Conservation (phyloP, 805 yeast genomes). For the Saccharomycopsis synnaedendra region DNA sequence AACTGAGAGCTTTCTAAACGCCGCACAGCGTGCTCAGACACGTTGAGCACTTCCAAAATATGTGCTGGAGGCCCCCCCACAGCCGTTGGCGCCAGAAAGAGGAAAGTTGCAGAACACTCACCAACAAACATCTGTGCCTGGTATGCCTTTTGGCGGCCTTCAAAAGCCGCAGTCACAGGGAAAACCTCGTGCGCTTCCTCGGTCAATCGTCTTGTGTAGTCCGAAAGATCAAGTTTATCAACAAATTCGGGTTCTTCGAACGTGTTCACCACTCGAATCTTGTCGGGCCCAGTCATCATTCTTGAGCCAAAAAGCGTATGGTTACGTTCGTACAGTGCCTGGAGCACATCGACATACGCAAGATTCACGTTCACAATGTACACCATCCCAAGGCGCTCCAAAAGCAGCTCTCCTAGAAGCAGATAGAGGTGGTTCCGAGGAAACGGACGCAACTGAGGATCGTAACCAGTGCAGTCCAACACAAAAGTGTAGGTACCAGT, state of each 20-base stretch:
- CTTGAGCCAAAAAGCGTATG: not conserved
- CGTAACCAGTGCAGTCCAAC: constrained; percentile 57
- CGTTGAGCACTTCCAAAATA: not conserved
- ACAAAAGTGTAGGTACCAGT: constrained; percentile 23
- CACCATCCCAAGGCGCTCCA: not conserved
- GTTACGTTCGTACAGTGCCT: not conserved
- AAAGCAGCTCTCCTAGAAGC: constrained; percentile 2
- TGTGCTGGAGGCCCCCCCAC: not conserved
- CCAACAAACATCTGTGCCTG: not conserved
- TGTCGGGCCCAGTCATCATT: not conserved
- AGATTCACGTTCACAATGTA: constrained; percentile 1
- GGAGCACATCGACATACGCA: not conserved
- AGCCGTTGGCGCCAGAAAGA: no score
- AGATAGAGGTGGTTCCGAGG: constrained; percentile 1
- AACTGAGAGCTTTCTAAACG: no score
- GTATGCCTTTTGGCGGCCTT: not conserved
- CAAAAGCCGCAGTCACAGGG: not conserved
- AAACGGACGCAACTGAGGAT: constrained; percentile 13
- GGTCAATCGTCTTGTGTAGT: constrained; percentile 29
- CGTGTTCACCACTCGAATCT: not conserved
- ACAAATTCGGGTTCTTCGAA: constrained; percentile 23
- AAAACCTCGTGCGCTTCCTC: constrained; percentile 25
- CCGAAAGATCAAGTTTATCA: constrained; percentile 32
- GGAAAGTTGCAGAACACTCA: no score
- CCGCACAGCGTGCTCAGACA: no score